Evolutionary conservation across 257 asterid species (phyloP).

Genomic region (Lantana camara): DNA sequence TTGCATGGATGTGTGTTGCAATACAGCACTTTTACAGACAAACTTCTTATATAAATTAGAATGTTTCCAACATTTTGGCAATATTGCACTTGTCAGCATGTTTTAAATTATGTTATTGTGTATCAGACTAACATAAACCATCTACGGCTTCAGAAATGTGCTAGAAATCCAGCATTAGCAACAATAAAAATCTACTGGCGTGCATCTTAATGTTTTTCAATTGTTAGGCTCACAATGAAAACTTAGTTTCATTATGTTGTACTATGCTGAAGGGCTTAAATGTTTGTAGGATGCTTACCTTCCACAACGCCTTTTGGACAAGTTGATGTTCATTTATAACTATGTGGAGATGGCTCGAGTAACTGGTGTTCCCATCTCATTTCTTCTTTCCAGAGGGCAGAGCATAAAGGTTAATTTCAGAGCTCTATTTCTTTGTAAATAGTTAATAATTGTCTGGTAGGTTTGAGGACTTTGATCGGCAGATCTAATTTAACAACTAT

Average conservation of each 20-base stretch:
- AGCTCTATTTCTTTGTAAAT: constrained; percentile 17
- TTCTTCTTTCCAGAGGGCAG: constrained; percentile 97
- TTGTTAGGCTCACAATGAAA: constrained; percentile 6
- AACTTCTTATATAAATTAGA: not conserved
- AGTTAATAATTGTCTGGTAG: not conserved
- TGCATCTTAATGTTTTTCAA: not conserved
- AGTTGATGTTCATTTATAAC: constrained; percentile 89
- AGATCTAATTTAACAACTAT: constrained; percentile 28
- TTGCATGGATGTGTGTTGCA: no score
- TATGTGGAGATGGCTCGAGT: constrained; percentile 99
- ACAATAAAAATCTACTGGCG: constrained; percentile 7
- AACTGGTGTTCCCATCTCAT: constrained; percentile 98
- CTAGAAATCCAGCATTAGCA: constrained; percentile 1
- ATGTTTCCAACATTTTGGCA: not conserved
- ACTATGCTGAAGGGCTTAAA: constrained; percentile 28
- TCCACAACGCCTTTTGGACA: constrained; percentile 97
- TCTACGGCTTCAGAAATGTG: not conserved
- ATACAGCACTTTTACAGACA: no score
- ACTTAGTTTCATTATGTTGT: constrained; percentile 14
- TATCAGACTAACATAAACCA: no score
- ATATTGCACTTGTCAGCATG: no score
- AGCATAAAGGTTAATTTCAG: constrained; percentile 75
- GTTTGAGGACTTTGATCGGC: constrained; percentile 27
- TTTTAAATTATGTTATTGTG: no score
- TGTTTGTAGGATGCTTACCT: constrained; percentile 94